Evolutionary conservation across 129 eudicot genomes (phyloP).

Genomic region (Tanacetum coccineum): DNA sequence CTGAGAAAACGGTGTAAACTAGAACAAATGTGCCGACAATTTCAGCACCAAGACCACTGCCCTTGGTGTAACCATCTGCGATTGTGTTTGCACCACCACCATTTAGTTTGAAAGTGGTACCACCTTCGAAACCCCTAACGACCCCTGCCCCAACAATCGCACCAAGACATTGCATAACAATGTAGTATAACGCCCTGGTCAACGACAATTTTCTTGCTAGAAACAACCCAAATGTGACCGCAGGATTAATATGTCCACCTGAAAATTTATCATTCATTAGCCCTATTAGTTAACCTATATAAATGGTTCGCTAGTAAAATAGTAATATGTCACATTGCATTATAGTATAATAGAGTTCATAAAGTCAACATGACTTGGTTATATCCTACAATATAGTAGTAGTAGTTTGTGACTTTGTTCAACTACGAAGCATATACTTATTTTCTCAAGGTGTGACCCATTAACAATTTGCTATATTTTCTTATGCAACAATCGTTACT

Average conservation of each 20-base stretch:
- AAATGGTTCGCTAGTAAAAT: too few species aligned
- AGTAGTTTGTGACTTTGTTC: too few species aligned
- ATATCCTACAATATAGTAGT: too few species aligned
- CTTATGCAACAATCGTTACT: too few species aligned
- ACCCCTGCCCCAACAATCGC: constrained; percentile 88
- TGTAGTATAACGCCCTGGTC: constrained; percentile 81
- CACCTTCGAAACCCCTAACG: constrained; percentile 55
- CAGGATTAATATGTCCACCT: constrained; percentile 82
- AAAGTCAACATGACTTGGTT: too few species aligned
- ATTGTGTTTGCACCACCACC: constrained; percentile 79
- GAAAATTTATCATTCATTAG: not conserved
- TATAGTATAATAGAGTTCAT: too few species aligned
- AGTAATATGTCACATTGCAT: too few species aligned
- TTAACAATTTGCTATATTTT: too few species aligned
- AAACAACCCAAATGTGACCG: constrained; percentile 68
- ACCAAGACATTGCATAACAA: constrained; percentile 83
- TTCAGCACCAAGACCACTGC: constrained; percentile 69
- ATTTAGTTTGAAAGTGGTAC: constrained; percentile 28
- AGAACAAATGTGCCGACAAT: constrained; percentile 39
- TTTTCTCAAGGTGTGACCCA: not conserved
- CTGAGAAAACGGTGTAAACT: not conserved
- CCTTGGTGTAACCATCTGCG: constrained; percentile 73
- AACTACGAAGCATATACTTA: too few species aligned
- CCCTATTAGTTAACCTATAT: not conserved
- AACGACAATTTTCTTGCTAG: constrained; percentile 74